A percentile compares a stretch with the other conserved stretches of the same genome.
Conservation (phyloP, 495 filamentous ascomycete species). For the Penicillium subrubescens region DNA sequence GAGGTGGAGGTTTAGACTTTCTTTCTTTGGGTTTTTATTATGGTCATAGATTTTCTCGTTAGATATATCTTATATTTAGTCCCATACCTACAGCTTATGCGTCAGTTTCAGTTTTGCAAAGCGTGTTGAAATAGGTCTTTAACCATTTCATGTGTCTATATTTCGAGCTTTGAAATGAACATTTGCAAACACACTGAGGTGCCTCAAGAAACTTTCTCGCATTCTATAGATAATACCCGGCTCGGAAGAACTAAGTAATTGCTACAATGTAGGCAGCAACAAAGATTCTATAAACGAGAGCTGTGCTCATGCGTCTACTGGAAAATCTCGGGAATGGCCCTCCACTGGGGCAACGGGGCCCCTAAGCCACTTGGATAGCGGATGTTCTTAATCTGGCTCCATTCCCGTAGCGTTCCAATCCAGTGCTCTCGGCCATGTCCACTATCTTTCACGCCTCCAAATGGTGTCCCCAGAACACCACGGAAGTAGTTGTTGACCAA, state of each 20-base stretch:
- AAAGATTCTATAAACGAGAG: too few relatives aligned
- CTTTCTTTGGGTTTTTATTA: neutral
- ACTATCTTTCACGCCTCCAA: conserved; percentile 9
- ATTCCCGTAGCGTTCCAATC: conserved; percentile 8
- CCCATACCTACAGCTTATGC: too few relatives aligned
- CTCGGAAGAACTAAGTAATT: too few relatives aligned
- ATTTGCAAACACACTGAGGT: too few relatives aligned
- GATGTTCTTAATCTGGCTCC: conserved; percentile 6
- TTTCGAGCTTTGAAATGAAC: too few relatives aligned
- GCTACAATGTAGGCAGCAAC: too few relatives aligned
- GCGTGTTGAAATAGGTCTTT: too few relatives aligned
- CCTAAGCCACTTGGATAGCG: conserved; percentile 6
- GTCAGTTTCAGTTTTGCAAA: too few relatives aligned
- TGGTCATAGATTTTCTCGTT: neutral
- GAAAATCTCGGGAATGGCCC: conserved; percentile 4
- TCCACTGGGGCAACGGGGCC: neutral
- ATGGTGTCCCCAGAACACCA: conserved; percentile 7
- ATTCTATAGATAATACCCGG: too few relatives aligned
- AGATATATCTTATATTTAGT: too few relatives aligned
- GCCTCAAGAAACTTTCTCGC: too few relatives aligned
- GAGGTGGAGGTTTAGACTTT: neutral
- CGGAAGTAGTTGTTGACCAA: conserved; percentile 13
- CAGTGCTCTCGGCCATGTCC: conserved; percentile 9
- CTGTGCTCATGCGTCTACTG: neutral
- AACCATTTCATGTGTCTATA: too few relatives aligned